Evolutionary conservation across 1,284 basidiomycete species (phyloP).

Genomic region (Cronartium quercuum): DNA sequence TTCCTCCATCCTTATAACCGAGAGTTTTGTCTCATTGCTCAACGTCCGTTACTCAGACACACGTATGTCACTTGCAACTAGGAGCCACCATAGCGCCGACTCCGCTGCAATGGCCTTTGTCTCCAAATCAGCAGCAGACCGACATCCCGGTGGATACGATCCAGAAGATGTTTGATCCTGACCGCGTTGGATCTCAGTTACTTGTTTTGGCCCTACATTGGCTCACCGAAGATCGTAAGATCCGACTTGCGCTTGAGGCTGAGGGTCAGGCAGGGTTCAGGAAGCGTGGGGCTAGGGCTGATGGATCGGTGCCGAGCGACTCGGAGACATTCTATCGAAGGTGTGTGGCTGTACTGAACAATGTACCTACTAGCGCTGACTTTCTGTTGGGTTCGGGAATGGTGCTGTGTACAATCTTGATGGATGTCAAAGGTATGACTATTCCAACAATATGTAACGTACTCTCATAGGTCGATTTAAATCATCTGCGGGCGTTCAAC

Average conservation of each 20-base stretch:
- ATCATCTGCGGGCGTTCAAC: too few relatives aligned
- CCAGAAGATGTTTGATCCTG: constrained; percentile 42
- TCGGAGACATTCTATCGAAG: constrained; percentile 84
- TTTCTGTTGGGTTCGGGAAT: background rate
- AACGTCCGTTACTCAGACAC: constrained; percentile 53
- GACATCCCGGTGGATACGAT: constrained; percentile 41
- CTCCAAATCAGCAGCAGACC: constrained; percentile 35
- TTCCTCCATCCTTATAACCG: background rate
- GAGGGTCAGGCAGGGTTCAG: constrained; percentile 50
- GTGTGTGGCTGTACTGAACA: constrained; percentile 51
- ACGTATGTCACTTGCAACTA: constrained; percentile 79
- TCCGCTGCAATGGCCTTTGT: constrained; percentile 64
- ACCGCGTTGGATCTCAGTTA: constrained; percentile 54
- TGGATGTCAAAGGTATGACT: background rate
- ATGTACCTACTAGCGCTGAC: background rate
- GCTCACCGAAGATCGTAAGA: constrained; percentile 72
- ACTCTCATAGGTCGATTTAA: too few relatives aligned
- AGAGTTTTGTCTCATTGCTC: background rate
- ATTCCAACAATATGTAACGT: constrained; percentile 8
- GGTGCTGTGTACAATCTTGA: background rate
- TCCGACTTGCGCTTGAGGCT: constrained; percentile 59
- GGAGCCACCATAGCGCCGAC: constrained; percentile 62
- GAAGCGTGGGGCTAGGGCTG: constrained; percentile 64
- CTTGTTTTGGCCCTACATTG: constrained; percentile 72
- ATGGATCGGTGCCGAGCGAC: constrained; percentile 60